These are phyloP conservation scores for Pezicula neosporulosa DNA, from an alignment of 2,329 filamentous ascomycete species.

Conservation along the genomic window DNA sequence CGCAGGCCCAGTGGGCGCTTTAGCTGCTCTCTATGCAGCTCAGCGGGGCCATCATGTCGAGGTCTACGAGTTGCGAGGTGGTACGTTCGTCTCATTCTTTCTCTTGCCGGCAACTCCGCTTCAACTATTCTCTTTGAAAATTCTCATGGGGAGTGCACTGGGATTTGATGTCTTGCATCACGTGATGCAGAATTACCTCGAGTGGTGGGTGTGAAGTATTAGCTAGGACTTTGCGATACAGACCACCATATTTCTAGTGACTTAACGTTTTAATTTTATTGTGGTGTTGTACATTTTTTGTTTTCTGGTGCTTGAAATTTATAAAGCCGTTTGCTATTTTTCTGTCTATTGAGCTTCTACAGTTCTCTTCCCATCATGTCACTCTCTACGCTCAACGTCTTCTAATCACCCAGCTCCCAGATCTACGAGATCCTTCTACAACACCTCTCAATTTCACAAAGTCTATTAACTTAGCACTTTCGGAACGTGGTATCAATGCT, in stretches of 20 bases:
- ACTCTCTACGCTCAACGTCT: not conserved
- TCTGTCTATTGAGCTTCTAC: not conserved
- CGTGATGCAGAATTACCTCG: no score
- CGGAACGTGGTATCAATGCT: slow-evolving; percentile 88
- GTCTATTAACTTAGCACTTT: slow-evolving; percentile 96
- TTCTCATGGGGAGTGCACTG: not conserved
- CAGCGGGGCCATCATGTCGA: slow-evolving; percentile 85
- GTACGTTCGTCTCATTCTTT: slow-evolving; percentile 44
- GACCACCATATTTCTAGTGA: no score
- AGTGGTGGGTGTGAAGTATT: no score
- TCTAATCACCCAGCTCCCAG: slow-evolving; percentile 40
- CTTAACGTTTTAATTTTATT: no score
- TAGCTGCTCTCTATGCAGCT: slow-evolving; percentile 91
- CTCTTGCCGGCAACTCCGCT: not conserved
- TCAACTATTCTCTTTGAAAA: not conserved
- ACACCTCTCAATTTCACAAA: slow-evolving; percentile 92
- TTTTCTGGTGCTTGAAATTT: not conserved
- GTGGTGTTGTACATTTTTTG: not conserved
- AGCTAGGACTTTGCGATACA: no score
- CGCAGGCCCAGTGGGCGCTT: slow-evolving; percentile 86
- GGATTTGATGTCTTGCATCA: no score
- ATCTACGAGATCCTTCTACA: slow-evolving; percentile 79
- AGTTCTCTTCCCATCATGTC: not conserved
- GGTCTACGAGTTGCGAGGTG: slow-evolving; percentile 87
- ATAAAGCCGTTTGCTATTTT: not conserved